phyloP scores from a whole-genome alignment of 164 flowering plant genomes.

The Platanus orientalis region DNA sequence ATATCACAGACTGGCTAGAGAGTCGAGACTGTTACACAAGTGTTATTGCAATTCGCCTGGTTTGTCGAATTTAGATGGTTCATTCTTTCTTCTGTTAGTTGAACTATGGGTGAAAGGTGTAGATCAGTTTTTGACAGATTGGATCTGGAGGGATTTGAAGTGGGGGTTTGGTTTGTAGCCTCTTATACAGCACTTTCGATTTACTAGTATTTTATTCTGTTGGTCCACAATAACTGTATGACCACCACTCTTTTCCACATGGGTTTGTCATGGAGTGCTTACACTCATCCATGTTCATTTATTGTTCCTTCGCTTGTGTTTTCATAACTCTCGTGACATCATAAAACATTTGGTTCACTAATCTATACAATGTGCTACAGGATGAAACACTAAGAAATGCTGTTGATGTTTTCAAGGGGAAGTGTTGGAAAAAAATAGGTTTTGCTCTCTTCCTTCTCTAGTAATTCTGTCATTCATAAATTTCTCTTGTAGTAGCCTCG shows the following conservation, averaged over 20 bases:
- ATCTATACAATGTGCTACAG: constrained; percentile 30
- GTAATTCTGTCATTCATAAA: not conserved
- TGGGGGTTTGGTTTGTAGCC: not conserved
- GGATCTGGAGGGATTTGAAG: not conserved
- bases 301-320: not conserved
- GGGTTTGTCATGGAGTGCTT: not conserved
- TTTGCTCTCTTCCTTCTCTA: constrained; percentile 14
- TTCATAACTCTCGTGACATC: constrained; percentile 4
- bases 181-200: no score
- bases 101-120: no score
- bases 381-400: constrained; percentile 87
- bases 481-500: no score
- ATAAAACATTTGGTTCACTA: not conserved
- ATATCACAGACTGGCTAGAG: not conserved
- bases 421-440: constrained; percentile 99
- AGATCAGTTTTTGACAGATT: not conserved
- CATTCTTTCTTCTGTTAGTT: not conserved
- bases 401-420: constrained; percentile 69
- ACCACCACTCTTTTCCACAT: not conserved
- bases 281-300: not conserved
- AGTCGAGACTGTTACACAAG: not conserved
- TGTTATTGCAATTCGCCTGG: not conserved
- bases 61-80: not conserved
- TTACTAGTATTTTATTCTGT: not conserved
- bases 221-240: not conserved